These are phyloP conservation scores for Sarocladium strictum DNA, from an alignment of 2,329 filamentous ascomycete species.

Conservation along the genomic window DNA sequence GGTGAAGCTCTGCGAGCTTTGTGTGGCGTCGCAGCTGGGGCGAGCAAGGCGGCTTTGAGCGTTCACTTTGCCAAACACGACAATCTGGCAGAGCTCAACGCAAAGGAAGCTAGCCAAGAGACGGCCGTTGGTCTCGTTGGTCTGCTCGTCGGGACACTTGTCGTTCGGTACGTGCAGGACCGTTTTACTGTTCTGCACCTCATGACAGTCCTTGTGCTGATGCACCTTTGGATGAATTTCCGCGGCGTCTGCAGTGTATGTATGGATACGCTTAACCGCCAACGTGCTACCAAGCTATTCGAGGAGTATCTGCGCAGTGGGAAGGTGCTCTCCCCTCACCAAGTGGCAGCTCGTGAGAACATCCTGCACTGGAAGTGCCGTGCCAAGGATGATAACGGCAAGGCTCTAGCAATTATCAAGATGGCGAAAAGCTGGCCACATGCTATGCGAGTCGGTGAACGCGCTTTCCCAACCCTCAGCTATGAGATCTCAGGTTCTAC, in stretches of 20 bases:
- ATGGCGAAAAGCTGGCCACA: constrained; percentile 36
- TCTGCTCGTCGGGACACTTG: constrained; percentile 75
- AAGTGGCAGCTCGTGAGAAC: constrained; percentile 60
- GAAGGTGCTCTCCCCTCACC: constrained; percentile 53
- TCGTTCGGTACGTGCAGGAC: constrained; percentile 70
- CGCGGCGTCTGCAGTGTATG: constrained; percentile 76
- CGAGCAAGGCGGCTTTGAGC: constrained; percentile 83
- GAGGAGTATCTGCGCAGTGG: constrained; percentile 46
- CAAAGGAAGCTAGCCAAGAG: constrained; percentile 92
- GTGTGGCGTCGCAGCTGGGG: constrained; percentile 86
- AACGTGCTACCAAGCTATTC: constrained; percentile 76
- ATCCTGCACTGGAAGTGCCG: constrained; percentile 46
- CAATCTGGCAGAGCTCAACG: constrained; percentile 89
- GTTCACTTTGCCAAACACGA: constrained; percentile 85
- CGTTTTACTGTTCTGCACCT: constrained; percentile 66
- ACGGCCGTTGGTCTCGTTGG: constrained; percentile 86
- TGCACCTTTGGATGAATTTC: constrained; percentile 83
- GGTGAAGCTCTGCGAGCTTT: constrained; percentile 52
- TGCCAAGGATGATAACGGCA: constrained; percentile 21
- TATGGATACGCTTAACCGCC: constrained; percentile 79
- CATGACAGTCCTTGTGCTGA: constrained; percentile 63
- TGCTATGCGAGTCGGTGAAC: constrained; percentile 13
- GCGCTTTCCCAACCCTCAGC: background rate
- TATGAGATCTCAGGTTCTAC: background rate
- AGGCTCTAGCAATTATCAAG: constrained; percentile 29